These are phyloP conservation scores for Yamadazyma triangularis DNA, from an alignment of 1,139 yeast species.

Conservation along the genomic window DNA sequence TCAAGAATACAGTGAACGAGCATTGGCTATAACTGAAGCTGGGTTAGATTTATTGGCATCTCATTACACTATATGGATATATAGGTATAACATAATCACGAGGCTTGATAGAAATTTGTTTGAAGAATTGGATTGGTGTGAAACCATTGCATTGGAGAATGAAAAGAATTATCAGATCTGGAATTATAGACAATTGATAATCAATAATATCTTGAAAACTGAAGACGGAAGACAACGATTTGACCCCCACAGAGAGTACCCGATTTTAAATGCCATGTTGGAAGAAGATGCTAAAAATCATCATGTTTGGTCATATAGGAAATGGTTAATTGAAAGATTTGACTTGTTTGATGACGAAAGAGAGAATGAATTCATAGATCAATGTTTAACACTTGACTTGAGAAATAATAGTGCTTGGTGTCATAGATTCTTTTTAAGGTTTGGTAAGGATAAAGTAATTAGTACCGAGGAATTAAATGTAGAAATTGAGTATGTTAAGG, in stretches of 20 bases:
- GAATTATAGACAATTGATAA: slow-evolving; percentile 76
- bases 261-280: slow-evolving; percentile 62
- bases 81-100: slow-evolving; percentile 56
- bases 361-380: slow-evolving; percentile 55
- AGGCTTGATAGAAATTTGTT: slow-evolving; percentile 32
- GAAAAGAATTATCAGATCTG: slow-evolving; percentile 95
- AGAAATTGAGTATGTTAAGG: slow-evolving; percentile 38
- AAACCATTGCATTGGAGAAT: slow-evolving; percentile 64
- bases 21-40: slow-evolving; percentile 57
- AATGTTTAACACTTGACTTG: slow-evolving; percentile 55
- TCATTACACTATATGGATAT: slow-evolving; percentile 89
- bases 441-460: slow-evolving; percentile 18
- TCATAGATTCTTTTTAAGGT: slow-evolving; percentile 63
- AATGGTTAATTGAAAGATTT: slow-evolving; percentile 68
- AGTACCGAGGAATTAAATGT: slow-evolving; percentile 15
- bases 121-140: slow-evolving; percentile 73
- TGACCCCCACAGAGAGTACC: slow-evolving; percentile 52
- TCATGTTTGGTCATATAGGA: slow-evolving; percentile 92
- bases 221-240: slow-evolving; percentile 18
- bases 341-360: slow-evolving; percentile 35
- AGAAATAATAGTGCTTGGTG: slow-evolving; percentile 95
- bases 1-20: slow-evolving; percentile 67
- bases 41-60: slow-evolving; percentile 76
- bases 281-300: slow-evolving; percentile 83
- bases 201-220: slow-evolving; percentile 27